Percentiles rank a stretch among this genome's conserved stretches.
Conservation (phyloP, 2,329 filamentous ascomycete genomes). For the Venturia oleaginea region DNA sequence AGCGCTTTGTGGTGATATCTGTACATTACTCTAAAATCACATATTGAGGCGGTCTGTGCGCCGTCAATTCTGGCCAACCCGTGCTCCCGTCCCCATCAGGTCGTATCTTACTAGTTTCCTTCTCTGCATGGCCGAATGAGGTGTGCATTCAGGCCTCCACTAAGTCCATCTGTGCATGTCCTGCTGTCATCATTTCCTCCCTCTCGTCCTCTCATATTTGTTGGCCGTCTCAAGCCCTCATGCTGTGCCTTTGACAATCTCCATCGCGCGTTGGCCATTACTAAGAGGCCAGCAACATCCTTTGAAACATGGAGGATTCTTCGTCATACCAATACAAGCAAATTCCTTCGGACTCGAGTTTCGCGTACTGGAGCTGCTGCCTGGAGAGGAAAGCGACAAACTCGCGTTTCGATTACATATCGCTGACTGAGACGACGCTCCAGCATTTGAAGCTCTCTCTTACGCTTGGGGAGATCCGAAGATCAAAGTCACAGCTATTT, state of each 20-base stretch:
- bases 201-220: background rate
- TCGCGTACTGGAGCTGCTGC: constrained; percentile 7
- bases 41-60: too few relatives aligned
- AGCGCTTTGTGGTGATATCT: too few relatives aligned
- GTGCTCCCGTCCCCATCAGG: too few relatives aligned
- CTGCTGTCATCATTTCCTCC: too few relatives aligned
- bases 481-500: background rate
- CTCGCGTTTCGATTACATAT: background rate
- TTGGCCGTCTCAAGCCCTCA: background rate
- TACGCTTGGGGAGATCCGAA: constrained; percentile 16
- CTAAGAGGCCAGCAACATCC: background rate
- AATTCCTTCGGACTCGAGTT: background rate
- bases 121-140: too few relatives aligned
- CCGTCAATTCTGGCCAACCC: too few relatives aligned
- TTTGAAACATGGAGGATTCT: background rate
- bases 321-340: background rate
- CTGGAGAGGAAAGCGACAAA: background rate
- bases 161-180: too few relatives aligned
- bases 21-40: too few relatives aligned
- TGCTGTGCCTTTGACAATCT: background rate
- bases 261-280: background rate
- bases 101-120: too few relatives aligned
- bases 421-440: background rate
- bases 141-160: too few relatives aligned
- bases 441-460: constrained; percentile 15